These are phyloP conservation scores for Aspergillus pseudonomiae DNA, from an alignment of 2,329 filamentous ascomycete species.

Conservation along the genomic window DNA sequence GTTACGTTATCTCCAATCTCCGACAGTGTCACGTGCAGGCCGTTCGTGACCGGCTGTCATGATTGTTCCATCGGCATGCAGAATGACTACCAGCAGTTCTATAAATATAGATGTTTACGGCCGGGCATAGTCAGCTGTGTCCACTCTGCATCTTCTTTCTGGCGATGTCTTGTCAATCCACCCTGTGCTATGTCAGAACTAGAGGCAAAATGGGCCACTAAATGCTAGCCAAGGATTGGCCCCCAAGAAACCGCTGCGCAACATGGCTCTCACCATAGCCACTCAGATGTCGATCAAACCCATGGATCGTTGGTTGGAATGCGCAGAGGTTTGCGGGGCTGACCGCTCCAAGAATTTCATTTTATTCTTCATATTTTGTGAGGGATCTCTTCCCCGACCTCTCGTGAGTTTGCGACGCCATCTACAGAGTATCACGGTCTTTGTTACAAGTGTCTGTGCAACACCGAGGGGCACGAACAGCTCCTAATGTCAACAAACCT, in stretches of 20 bases:
- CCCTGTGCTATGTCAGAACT: neutral
- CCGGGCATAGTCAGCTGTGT: too few relatives aligned
- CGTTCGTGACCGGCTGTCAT: neutral
- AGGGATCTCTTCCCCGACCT: neutral
- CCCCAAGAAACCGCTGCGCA: conserved; percentile 3
- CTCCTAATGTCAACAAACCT: neutral
- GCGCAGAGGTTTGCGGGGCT: neutral
- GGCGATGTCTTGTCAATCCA: neutral
- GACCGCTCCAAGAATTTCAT: neutral
- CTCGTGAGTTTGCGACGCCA: neutral
- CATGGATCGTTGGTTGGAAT: neutral
- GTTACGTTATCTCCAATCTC: conserved; percentile 9
- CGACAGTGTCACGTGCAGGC: conserved; percentile 8
- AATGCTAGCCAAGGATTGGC: neutral
- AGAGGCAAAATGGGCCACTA: neutral
- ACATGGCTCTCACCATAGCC: neutral
- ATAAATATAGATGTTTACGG: neutral
- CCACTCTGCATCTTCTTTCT: neutral
- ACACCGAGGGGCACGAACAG: neutral
- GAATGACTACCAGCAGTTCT: neutral
- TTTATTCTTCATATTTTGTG: neutral
- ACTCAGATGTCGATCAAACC: conserved; percentile 5
- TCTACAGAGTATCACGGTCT: neutral
- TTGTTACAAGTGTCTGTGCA: neutral
- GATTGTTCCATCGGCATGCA: neutral